A percentile compares a stretch with the other conserved stretches of the same genome.
Evolutionary conservation across 306 rosid species (phyloP).

Genomic region (Trifolium subterraneum): DNA sequence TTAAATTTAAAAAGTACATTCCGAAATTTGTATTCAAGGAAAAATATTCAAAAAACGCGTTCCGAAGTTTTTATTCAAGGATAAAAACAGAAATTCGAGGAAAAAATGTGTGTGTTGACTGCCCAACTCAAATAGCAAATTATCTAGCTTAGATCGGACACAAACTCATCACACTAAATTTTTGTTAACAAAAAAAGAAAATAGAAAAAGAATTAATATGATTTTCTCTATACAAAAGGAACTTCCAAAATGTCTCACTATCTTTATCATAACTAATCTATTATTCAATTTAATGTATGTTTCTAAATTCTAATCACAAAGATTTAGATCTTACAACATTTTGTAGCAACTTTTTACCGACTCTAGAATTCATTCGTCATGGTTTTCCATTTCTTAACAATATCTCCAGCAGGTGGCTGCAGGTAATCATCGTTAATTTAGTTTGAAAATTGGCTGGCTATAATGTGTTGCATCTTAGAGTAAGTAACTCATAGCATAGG

Average conservation of each 20-base stretch:
- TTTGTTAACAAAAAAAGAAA: no score
- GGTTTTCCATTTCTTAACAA: slow-evolving; percentile 6
- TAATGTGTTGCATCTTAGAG: slow-evolving; percentile 12
- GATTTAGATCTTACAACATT: not conserved
- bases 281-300: slow-evolving; percentile 1
- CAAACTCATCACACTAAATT: no score
- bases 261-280: slow-evolving; percentile 10
- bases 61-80: no score
- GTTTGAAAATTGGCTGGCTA: not conserved
- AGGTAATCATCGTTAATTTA: slow-evolving; percentile 39
- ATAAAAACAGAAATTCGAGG: no score
- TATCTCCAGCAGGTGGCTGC: slow-evolving; percentile 42
- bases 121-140: no score
- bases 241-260: slow-evolving; percentile 16
- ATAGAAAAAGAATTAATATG: not conserved
- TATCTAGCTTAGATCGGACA: no score
- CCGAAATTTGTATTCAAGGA: no score
- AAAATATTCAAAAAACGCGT: no score
- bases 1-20: no score
- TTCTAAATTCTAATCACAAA: not conserved
- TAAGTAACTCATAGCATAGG: slow-evolving; percentile 6
- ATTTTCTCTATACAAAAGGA: slow-evolving; percentile 17
- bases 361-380: slow-evolving; percentile 31
- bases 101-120: no score
- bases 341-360: slow-evolving; percentile 2